Evolutionary conservation across 805 yeast species (phyloP).

Genomic region (Cyberlindnera lachancei): DNA sequence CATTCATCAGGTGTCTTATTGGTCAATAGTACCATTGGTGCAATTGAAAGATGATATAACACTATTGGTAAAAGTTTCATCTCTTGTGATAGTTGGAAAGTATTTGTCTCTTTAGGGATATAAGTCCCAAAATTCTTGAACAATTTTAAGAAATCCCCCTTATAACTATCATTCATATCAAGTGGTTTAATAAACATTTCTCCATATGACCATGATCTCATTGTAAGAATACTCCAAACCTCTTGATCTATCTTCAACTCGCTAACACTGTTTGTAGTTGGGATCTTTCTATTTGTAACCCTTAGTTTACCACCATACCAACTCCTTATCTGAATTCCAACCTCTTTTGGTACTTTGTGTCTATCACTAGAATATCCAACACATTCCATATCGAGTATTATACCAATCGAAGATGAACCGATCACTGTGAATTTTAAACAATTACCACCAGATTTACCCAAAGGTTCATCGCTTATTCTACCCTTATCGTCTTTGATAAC

Average conservation of each 20-base stretch:
- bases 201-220: too few species aligned
- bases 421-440: slow-evolving; percentile 74
- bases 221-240: slow-evolving; percentile 1
- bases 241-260: slow-evolving; percentile 83
- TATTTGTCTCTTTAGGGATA: slow-evolving; percentile 70
- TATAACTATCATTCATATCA: too few species aligned
- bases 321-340: slow-evolving; percentile 74
- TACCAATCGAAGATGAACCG: slow-evolving; percentile 76
- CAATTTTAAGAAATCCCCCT: too few species aligned
- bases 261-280: slow-evolving; percentile 40
- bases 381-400: slow-evolving; percentile 70
- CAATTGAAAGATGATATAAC: slow-evolving; percentile 84
- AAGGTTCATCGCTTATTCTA: slow-evolving; percentile 83
- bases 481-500: slow-evolving; percentile 50
- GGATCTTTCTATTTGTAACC: slow-evolving; percentile 71
- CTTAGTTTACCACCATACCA: slow-evolving; percentile 72
- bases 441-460: slow-evolving; percentile 70
- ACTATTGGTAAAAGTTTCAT: slow-evolving; percentile 88
- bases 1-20: slow-evolving; percentile 98
- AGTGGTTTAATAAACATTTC: too few species aligned
- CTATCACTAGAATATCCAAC: slow-evolving; percentile 26
- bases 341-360: slow-evolving; percentile 23
- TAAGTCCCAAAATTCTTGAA: slow-evolving; percentile 90
- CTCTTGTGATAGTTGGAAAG: slow-evolving; percentile 73
- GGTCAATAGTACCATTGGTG: slow-evolving; percentile 89